phyloP scores from a whole-genome alignment of 2,329 filamentous ascomycete species.

The Dryadomyces quercivorus region DNA sequence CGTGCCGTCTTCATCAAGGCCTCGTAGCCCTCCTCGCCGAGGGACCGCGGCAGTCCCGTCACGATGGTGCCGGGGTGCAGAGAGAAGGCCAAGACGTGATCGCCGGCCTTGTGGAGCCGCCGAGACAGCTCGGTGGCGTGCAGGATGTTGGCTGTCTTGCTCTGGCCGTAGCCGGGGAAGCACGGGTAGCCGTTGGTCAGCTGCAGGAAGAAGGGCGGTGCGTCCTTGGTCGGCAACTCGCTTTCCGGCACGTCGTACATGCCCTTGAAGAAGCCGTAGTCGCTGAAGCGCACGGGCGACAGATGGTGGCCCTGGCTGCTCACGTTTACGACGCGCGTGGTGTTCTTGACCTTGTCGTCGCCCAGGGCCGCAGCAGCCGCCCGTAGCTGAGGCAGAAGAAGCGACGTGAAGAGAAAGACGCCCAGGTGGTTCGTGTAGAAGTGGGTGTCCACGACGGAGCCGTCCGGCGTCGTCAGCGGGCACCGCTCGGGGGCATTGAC shows the following conservation, averaged over 20 bases:
- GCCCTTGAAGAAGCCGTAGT: slow-evolving; percentile 25
- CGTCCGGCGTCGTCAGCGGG: slow-evolving; percentile 19
- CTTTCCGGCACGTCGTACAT: slow-evolving; percentile 21
- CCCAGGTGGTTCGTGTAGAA: slow-evolving; percentile 29
- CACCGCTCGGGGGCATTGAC: slow-evolving; percentile 21
- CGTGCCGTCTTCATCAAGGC: slow-evolving; percentile 17
- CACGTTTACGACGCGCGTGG: slow-evolving; percentile 28
- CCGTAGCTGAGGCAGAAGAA: slow-evolving; percentile 29
- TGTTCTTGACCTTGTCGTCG: slow-evolving; percentile 8
- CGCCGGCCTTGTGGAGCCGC: slow-evolving; percentile 15
- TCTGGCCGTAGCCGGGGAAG: slow-evolving; percentile 32
- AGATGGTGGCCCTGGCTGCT: slow-evolving; percentile 25
- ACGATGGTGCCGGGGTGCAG: slow-evolving; percentile 23
- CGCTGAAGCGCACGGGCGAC: slow-evolving; percentile 27
- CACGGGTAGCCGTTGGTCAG: slow-evolving; percentile 14
- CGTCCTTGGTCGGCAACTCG: slow-evolving; percentile 9
- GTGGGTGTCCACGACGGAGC: slow-evolving; percentile 15
- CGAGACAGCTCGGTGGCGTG: slow-evolving; percentile 23
- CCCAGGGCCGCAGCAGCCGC: slow-evolving; percentile 3
- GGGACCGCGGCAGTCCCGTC: slow-evolving; percentile 17
- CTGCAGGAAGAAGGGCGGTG: slow-evolving; percentile 3
- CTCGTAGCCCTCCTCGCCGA: slow-evolving; percentile 13
- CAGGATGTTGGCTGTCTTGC: slow-evolving; percentile 34
- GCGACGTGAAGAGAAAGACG: slow-evolving; percentile 32
- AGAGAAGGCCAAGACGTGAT: slow-evolving; percentile 17